A percentile compares a stretch with the other conserved stretches of the same genome.
Evolutionary conservation across 805 yeast genomes (phyloP).

Genomic region (Wickerhamiella siamensis): DNA sequence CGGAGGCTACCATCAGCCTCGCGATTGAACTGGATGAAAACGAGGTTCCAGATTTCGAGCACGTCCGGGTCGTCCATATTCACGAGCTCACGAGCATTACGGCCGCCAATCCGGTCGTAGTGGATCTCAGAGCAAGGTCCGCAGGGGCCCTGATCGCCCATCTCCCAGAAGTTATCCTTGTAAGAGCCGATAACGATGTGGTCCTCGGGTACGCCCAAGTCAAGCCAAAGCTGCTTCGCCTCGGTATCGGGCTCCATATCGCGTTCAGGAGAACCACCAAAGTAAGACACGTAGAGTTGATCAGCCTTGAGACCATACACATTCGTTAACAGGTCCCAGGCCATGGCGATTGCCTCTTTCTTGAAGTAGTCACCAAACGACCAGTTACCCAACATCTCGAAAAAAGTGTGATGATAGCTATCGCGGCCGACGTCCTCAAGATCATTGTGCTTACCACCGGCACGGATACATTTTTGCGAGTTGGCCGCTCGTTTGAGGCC

Average conservation of each 20-base stretch:
- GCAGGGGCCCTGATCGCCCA: slow-evolving; percentile 99
- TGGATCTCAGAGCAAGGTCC: slow-evolving; percentile 98
- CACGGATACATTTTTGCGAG: slow-evolving; percentile 97
- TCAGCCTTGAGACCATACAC: slow-evolving; percentile 68
- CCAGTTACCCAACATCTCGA: slow-evolving; percentile 99
- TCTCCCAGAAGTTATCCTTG: slow-evolving; percentile 96
- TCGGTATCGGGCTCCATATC: slow-evolving; percentile 90
- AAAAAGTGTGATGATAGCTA: slow-evolving; percentile 95
- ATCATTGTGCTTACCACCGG: slow-evolving; percentile 96
- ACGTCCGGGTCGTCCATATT: slow-evolving; percentile 97
- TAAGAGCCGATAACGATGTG: slow-evolving; percentile 87
- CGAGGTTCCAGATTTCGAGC: slow-evolving; percentile 94
- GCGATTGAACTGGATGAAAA: slow-evolving; percentile 92
- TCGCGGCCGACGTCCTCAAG: slow-evolving; percentile 97
- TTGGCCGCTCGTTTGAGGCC: slow-evolving; percentile 77
- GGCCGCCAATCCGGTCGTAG: slow-evolving; percentile 95
- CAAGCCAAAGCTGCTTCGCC: slow-evolving; percentile 76
- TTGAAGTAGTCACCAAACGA: slow-evolving; percentile 98
- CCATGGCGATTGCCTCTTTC: slow-evolving; percentile 72
- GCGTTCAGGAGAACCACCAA: slow-evolving; percentile 75
- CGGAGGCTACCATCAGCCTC: slow-evolving; percentile 72
- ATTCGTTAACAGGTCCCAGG: slow-evolving; percentile 83
- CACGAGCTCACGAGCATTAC: slow-evolving; percentile 83
- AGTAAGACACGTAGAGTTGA: slow-evolving; percentile 87
- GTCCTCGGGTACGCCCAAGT: slow-evolving; percentile 77